Conservation (phyloP, 2,329 filamentous ascomycete species). For the Cercospora citrullina region DNA sequence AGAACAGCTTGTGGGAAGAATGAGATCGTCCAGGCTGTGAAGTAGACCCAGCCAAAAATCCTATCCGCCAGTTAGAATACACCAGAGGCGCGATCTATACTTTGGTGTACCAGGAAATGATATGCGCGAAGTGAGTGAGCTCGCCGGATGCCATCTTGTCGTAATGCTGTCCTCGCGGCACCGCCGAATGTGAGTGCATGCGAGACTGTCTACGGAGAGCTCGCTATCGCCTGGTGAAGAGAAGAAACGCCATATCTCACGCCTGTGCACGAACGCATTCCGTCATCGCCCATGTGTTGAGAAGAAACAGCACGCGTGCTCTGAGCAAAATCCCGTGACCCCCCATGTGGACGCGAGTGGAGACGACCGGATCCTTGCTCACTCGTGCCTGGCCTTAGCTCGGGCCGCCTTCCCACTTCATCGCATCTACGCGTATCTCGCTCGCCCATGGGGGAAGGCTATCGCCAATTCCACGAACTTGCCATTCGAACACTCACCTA, state of each 20-base stretch:
- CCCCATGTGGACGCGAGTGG: background rate
- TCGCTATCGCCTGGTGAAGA: background rate
- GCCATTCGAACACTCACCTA: background rate
- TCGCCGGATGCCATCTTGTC: conserved; percentile 5
- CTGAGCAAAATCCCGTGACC: background rate
- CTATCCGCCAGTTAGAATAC: conserved; percentile 17
- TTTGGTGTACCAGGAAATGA: conserved; percentile 24
- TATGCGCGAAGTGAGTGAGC: conserved; percentile 9
- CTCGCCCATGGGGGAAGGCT: background rate
- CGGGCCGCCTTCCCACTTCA: conserved; percentile 4
- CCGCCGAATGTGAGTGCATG: background rate
- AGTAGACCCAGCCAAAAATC: conserved; percentile 37
- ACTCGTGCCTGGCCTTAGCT: background rate
- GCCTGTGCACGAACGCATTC: background rate
- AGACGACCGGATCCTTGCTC: background rate
- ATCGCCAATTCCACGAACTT: background rate
- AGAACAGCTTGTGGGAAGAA: conserved; percentile 90
- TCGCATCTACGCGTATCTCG: conserved; percentile 7
- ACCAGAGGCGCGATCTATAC: background rate
- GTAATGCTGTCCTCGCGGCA: background rate
- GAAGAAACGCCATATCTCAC: background rate
- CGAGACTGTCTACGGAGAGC: background rate
- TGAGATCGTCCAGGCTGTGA: conserved; percentile 66
- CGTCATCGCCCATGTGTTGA: background rate
- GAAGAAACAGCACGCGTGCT: background rate